These are phyloP conservation scores for Pythium volutum DNA, from an alignment of 352 stramenopile species.

Conservation along the genomic window DNA sequence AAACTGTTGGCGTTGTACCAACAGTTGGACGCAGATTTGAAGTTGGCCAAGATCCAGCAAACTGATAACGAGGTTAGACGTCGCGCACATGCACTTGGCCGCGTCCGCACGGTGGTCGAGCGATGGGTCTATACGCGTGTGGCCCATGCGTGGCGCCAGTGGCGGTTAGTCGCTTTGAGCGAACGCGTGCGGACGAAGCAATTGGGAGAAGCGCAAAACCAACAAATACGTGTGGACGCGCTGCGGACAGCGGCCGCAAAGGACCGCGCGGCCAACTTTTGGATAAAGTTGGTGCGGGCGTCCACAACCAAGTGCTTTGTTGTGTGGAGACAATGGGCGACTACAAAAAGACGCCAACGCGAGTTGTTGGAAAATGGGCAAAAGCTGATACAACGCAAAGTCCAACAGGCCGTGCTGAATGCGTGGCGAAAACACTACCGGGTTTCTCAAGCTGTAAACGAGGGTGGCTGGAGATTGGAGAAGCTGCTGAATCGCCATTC, in stretches of 20 bases:
- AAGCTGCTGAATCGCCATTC: neutral
- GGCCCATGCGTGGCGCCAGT: constrained; percentile 39
- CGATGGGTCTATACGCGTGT: constrained; percentile 35
- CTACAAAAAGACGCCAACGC: neutral
- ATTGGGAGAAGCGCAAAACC: neutral
- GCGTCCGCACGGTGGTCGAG: constrained; percentile 29
- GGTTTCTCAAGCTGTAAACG: neutral
- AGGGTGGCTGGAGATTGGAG: neutral
- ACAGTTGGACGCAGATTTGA: constrained; percentile 31
- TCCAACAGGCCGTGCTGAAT: neutral
- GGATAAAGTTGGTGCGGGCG: neutral
- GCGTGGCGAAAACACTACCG: neutral
- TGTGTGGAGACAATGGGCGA: neutral
- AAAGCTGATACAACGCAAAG: neutral
- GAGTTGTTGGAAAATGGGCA: neutral
- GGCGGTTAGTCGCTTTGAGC: constrained; percentile 16
- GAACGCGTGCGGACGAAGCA: constrained; percentile 11
- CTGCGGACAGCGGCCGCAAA: neutral
- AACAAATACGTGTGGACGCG: neutral
- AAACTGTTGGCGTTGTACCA: constrained; percentile 38
- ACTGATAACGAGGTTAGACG: constrained; percentile 22
- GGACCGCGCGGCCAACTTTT: constrained; percentile 11
- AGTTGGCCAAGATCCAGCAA: constrained; percentile 25
- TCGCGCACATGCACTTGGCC: constrained; percentile 18
- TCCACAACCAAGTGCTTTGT: constrained; percentile 17